Evolutionary conservation across 108 stramenopile species (phyloP).

Genomic region (Bacterosira constricta): DNA sequence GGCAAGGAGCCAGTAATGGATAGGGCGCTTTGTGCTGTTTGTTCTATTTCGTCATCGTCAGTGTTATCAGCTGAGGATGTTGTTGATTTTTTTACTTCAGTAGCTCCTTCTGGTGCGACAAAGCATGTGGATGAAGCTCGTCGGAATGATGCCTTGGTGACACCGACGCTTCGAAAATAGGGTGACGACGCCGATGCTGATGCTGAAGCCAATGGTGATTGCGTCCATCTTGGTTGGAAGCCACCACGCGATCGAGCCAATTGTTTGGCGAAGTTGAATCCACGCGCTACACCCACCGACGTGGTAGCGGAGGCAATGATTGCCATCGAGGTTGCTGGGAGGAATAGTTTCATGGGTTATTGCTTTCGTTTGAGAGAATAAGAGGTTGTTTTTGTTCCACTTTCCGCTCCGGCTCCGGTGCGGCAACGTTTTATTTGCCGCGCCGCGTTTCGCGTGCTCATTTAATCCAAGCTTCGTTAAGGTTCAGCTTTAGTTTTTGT

Average conservation of each 20-base stretch:
- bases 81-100: neutral
- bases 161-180: too few relatives aligned
- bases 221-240: neutral
- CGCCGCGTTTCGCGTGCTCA: too few relatives aligned
- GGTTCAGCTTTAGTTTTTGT: too few relatives aligned
- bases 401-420: too few relatives aligned
- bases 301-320: conserved; percentile 26
- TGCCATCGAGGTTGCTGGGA: conserved; percentile 27
- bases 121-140: conserved; percentile 10
- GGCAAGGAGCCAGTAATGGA: conserved; percentile 37
- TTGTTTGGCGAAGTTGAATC: conserved; percentile 18
- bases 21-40: conserved; percentile 19
- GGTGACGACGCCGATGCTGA: neutral
- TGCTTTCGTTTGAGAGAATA: neutral
- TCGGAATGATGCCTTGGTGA: neutral
- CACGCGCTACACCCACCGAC: conserved; percentile 28
- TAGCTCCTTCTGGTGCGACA: conserved; percentile 7
- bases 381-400: neutral
- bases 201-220: neutral
- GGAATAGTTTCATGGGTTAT: conserved; percentile 21
- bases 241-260: neutral
- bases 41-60: conserved; percentile 28
- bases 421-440: too few relatives aligned
- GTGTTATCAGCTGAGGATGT: conserved; percentile 7
- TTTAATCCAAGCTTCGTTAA: too few relatives aligned